Base-by-base conservation (phyloP, 2,329 filamentous ascomycete species). In the Epichloe gansuensis region DNA sequence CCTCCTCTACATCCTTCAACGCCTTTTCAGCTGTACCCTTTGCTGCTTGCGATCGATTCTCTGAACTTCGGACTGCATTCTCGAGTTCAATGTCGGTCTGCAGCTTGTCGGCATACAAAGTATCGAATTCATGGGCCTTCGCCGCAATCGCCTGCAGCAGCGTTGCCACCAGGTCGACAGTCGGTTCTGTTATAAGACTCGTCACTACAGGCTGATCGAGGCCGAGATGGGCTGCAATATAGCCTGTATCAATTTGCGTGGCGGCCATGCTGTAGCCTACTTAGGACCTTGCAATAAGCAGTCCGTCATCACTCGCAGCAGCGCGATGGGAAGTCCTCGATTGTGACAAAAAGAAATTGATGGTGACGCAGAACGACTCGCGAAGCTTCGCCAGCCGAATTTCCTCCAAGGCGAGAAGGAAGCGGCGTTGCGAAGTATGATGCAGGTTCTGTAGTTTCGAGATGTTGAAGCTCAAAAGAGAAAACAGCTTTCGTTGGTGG, bases 41-140 rank as follows among this genome's bases (percentile, higher is more conserved):
- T 65, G 93, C 82, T 8, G 83, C 81, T 64, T 91, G 88, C 58
- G 84, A 83, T 68, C 90, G 87, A 25, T 85, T 82, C 65, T 97
- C 91, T 55, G 86, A 85, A 58, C 81, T 86, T 61, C 90, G 85
- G 47, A 95, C 85, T 17, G 85, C 86, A 68, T 89, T 93, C 67
- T 98, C 93, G 7, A 97, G 79, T 72, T 97, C 91, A 45, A 98
- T 93, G 62, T 95, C 89, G 46, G 88, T 75, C 59, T 88, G 85
- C 45, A 96, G 77, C 71, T 96, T 97, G 58, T 95, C 88, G 9
- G 91, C 85, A 61, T 85, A 88, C 42, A 95, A 72, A 41, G 83
- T 79, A 65, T 95, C 89, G 61, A 81, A 85, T 62, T 95, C 89
- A 61, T 84, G 86, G 38, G 88, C 89, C 67, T 93, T 95, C 34